Evolutionary conservation across 176 grass and related monocot species (phyloP), one percentile per base, ranked within the genome.

Genomic region (Aegilops tauschii): DNA sequence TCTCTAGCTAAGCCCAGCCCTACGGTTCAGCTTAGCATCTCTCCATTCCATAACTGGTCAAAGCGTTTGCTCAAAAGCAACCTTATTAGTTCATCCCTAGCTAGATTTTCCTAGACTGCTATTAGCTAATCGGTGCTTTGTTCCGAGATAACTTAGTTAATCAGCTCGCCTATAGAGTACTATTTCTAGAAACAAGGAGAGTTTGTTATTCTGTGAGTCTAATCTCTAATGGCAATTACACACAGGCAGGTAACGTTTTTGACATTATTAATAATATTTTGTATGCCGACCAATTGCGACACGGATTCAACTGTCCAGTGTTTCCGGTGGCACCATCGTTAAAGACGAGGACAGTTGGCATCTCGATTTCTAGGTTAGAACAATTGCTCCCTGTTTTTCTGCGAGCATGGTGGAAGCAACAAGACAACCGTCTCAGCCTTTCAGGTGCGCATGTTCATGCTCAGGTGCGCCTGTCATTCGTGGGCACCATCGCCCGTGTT

Each of bases 311-410:
- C 44, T 44, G 32, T 77, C 20, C 40, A 52, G 82, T 65, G 44
- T 56, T 84, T 84, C 72, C 40, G 6, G 72, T 58, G 59, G 59
- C 61, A 5, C 4, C 76, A 61, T 21, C 67, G 52, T 54, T 84
- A 83, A 80, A 67, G 85, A 80, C 76, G 36, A 87, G 23, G 39
- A 69, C 18, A 25, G 29, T 12, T 34, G 69, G 73, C 54, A 59
- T 87, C 89, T 87, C 67, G 89, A 80, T 91, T 80, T 84, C 58
- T 67, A 70, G 58, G 11, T 52, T 3, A 54, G 21, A 45, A 17
- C 23, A 37, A 82, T 29, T 52, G 61, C 65, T 20, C 25, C 89
- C 42, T 80, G 66, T 49, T 87, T 84, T 84, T 61, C 80, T 75
- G 68, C 44, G n/a, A 23, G 74, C 3, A 28, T 58, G 63, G 79